These are phyloP conservation scores for Endotrypanum monterogeii DNA, from an alignment of 208 protist genomes.

Conservation along the genomic window DNA sequence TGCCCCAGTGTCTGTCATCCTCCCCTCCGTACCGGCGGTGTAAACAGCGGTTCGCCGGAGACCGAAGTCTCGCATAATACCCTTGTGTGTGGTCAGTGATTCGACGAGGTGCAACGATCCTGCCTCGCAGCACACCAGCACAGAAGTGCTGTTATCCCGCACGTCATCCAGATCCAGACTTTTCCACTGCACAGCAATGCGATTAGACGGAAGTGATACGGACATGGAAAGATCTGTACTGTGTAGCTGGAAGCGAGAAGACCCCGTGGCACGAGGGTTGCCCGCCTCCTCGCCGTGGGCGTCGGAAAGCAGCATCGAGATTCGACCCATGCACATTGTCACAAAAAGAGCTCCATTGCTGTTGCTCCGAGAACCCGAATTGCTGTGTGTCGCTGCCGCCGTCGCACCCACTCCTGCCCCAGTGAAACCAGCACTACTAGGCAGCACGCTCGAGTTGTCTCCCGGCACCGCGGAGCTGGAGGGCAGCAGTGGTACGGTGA, in stretches of 20 bases:
- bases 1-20: conserved; percentile 12
- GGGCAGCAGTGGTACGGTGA: background rate
- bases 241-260: conserved; percentile 29
- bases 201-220: conserved; percentile 24
- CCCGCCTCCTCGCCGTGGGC: background rate
- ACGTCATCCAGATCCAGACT: conserved; percentile 63
- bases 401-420: background rate
- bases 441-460: background rate
- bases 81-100: conserved; percentile 52
- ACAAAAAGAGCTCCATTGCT: conserved; percentile 17
- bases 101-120: conserved; percentile 54
- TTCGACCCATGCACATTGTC: conserved; percentile 24
- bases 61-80: conserved; percentile 56
- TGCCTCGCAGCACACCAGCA: conserved; percentile 60
- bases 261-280: conserved; percentile 4
- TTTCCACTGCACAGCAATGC: conserved; percentile 52
- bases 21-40: conserved; percentile 18
- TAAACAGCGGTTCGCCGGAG: conserved; percentile 28
- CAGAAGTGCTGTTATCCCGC: conserved; percentile 40
- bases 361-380: background rate
- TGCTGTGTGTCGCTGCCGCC: background rate
- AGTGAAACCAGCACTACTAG: background rate
- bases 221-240: conserved; percentile 23
- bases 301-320: conserved; percentile 32
- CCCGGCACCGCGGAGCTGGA: background rate